Evolutionary conservation across 257 asterid genomes (phyloP), one percentile per base, ranked within the genome.

Genomic region (Primulina tabacum): DNA sequence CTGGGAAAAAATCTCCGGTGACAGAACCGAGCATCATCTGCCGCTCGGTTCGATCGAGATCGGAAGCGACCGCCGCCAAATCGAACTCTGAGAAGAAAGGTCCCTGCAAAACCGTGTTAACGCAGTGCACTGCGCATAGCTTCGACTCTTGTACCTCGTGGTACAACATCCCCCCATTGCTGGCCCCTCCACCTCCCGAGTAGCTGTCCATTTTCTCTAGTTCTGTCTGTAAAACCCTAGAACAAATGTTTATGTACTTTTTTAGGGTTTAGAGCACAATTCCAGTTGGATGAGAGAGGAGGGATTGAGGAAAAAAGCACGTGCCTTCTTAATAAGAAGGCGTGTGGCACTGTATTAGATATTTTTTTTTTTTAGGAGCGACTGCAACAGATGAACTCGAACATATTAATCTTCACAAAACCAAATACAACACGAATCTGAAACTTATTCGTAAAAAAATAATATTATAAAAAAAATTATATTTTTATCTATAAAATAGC

Each of bases 131-230:
- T 4, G 97, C 98, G 82, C 99, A 94, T 28, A 94, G 96, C 92
- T 91, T 91, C 76, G 98, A 91, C 83, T 94, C 99, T 77, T 94
- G 99, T 79, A 94, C 97, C 88, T 94, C 99, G 72, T 94, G 99
- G 96, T 94, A 94, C 95, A 94, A 80, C 92, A 94, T 75, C 21
- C 97, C 98, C 0, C 97, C 97, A 69, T 90, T 90, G 87, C 91
- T 89, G 57, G 80, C 80, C 32, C 80, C 87, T 63, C 81, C 86
- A 60, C 78, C 82, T 14, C 65, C 79, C 30, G 64, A 4, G 47
- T 12, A 55, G 7, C 56, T 67, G 35, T 63, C 64, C 87, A 80
- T 83, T 24, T 43, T 11, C 61, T 2, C 55, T 1, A 0, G 24
- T 35, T 16, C 60, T 59, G 43, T 28, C 70, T 28, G 35, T 57